These are phyloP conservation scores for Trichoderma sp. DNA, from an alignment of 2,329 filamentous ascomycete genomes.

Conservation along the genomic window DNA sequence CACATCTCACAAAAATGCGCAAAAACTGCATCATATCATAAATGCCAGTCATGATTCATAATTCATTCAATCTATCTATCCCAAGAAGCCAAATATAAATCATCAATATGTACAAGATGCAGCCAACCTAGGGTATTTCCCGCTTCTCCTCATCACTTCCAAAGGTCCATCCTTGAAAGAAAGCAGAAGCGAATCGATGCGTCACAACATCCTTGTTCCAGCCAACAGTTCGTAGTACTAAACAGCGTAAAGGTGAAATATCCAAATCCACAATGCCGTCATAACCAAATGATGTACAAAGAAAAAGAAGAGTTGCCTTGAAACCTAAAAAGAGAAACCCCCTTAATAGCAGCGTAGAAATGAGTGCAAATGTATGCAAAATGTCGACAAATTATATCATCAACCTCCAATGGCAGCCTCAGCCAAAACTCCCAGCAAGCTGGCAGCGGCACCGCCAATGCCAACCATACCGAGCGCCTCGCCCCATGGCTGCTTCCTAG, in stretches of 20 bases:
- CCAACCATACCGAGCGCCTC: conserved; percentile 57
- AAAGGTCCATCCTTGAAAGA: neutral
- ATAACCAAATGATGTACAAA: neutral
- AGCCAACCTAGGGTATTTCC: conserved; percentile 2
- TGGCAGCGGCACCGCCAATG: conserved; percentile 59
- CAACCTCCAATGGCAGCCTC: conserved; percentile 47
- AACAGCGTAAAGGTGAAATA: neutral
- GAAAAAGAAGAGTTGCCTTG: neutral
- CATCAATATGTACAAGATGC: neutral
- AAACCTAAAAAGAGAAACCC: neutral
- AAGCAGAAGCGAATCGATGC: neutral
- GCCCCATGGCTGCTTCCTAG: conserved; percentile 47
- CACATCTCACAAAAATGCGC: neutral
- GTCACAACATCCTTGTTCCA: neutral
- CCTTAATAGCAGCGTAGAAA: neutral
- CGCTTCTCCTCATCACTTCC: neutral
- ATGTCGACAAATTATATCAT: neutral
- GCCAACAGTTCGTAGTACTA: neutral
- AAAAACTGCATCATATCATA: neutral
- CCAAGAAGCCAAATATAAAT: neutral
- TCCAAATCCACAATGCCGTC: neutral
- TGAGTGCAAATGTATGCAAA: neutral
- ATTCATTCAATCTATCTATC: conserved; percentile 11
- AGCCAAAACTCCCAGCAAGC: conserved; percentile 54
- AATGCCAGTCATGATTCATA: neutral